Evolutionary conservation across 2,329 filamentous ascomycete genomes (phyloP).

Genomic region (Verticillium albo-atrum): DNA sequence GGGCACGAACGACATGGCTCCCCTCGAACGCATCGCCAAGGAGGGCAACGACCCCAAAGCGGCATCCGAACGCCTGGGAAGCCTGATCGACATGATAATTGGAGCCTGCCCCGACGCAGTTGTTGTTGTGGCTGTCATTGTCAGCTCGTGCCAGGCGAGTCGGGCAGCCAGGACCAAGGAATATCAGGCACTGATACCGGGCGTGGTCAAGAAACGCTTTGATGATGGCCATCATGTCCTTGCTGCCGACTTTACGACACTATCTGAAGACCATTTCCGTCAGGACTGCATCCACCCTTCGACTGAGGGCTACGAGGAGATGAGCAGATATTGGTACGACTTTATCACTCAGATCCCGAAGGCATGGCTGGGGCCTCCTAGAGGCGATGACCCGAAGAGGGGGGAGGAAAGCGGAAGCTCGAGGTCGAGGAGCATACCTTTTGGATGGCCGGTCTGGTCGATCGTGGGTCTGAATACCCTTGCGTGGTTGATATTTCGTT

Average conservation of each 20-base stretch:
- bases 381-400: constrained; percentile 14
- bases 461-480: not conserved
- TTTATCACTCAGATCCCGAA: constrained; percentile 27
- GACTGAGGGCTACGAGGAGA: constrained; percentile 22
- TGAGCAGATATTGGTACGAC: constrained; percentile 32
- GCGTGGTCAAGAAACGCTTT: constrained; percentile 19
- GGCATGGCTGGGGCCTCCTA: constrained; percentile 24
- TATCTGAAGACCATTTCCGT: not conserved
- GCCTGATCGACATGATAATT: constrained; percentile 26
- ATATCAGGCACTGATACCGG: constrained; percentile 25
- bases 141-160: constrained; percentile 20
- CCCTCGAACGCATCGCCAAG: constrained; percentile 16
- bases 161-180: constrained; percentile 17
- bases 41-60: constrained; percentile 26
- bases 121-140: constrained; percentile 29
- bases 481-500: not conserved
- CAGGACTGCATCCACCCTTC: constrained; percentile 30
- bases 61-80: constrained; percentile 23
- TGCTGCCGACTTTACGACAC: constrained; percentile 23
- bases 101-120: constrained; percentile 25
- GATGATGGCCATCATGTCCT: constrained; percentile 22
- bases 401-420: not conserved
- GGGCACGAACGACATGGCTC: constrained; percentile 35
- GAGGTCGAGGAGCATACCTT: not conserved
- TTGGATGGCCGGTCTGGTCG: not conserved